These are phyloP conservation scores for Moelleriella libera DNA, from an alignment of 2,329 filamentous ascomycete genomes.

Conservation along the genomic window DNA sequence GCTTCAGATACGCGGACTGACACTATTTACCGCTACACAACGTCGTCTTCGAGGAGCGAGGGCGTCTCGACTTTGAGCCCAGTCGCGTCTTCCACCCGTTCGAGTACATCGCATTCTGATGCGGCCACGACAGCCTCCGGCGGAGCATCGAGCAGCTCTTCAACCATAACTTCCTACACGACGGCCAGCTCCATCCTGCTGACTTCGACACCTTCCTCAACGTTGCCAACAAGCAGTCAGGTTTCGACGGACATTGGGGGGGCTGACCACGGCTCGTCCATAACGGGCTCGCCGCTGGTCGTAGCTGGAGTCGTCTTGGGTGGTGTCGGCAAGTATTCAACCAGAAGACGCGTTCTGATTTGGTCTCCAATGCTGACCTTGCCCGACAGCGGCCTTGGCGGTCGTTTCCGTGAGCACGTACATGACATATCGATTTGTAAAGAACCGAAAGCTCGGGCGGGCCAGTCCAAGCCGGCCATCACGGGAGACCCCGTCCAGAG, in stretches of 20 bases:
- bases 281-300: background rate
- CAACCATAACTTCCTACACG: background rate
- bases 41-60: background rate
- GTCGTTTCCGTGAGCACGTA: constrained; percentile 1
- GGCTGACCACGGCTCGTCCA: background rate
- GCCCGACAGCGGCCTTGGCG: background rate
- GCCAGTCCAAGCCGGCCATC: background rate
- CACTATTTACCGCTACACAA: constrained; percentile 7
- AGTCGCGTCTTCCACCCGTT: background rate
- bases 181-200: background rate
- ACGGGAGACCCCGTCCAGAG: background rate
- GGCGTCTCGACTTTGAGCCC: background rate
- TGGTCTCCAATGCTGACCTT: background rate
- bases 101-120: background rate
- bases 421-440: background rate
- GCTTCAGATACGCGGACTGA: constrained; percentile 7
- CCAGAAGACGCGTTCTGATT: background rate
- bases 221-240: background rate
- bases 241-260: background rate
- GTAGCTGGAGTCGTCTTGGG: background rate
- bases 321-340: background rate
- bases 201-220: background rate
- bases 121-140: background rate
- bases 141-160: background rate
- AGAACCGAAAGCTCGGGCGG: background rate